Percentiles rank a stretch among this genome's conserved stretches.
phyloP scores from a whole-genome alignment of 177 flowering plant genomes.

The Telopea speciosissima region DNA sequence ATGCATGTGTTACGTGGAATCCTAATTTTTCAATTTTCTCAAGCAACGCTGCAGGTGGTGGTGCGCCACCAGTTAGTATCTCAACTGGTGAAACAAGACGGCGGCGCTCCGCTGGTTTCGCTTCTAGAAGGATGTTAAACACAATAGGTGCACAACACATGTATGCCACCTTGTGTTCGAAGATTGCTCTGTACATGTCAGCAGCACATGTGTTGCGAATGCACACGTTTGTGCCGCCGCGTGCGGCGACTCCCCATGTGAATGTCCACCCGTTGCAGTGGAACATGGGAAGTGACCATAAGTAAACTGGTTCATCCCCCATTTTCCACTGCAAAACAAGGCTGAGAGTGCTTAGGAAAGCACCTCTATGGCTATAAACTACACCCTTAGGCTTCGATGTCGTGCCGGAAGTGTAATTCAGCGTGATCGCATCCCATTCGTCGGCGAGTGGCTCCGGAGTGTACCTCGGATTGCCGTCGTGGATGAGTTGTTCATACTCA shows the following conservation, averaged over 20 bases:
- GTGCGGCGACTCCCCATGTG: conserved; percentile 52
- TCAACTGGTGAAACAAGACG: conserved; percentile 15
- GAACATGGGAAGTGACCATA: conserved; percentile 60
- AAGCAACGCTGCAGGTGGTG: conserved; percentile 35
- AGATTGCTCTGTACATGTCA: conserved; percentile 37
- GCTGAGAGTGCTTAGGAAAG: conserved; percentile 35
- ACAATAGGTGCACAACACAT: conserved; percentile 63
- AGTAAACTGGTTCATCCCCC: conserved; percentile 32
- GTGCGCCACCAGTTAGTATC: conserved; percentile 41
- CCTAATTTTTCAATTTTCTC: conserved; percentile 32
- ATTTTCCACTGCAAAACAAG: conserved; percentile 35
- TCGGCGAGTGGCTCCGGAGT: conserved; percentile 21
- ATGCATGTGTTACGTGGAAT: conserved; percentile 38
- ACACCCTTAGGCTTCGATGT: conserved; percentile 51
- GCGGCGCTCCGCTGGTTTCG: conserved; percentile 6
- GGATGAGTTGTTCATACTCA: conserved; percentile 54
- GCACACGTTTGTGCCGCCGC: conserved; percentile 54
- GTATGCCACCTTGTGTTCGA: conserved; percentile 53
- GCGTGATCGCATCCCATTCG: conserved; percentile 66
- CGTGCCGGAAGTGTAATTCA: conserved; percentile 53
- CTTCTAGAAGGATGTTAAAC: conserved; percentile 34
- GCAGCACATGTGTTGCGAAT: conserved; percentile 36
- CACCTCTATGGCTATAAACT: conserved; percentile 45
- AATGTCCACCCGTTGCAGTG: conserved; percentile 57
- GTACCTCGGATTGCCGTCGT: conserved; percentile 26